These are phyloP conservation scores for Citrullus mucosospermus DNA, from an alignment of 306 rosid genomes.

Conservation along the genomic window DNA sequence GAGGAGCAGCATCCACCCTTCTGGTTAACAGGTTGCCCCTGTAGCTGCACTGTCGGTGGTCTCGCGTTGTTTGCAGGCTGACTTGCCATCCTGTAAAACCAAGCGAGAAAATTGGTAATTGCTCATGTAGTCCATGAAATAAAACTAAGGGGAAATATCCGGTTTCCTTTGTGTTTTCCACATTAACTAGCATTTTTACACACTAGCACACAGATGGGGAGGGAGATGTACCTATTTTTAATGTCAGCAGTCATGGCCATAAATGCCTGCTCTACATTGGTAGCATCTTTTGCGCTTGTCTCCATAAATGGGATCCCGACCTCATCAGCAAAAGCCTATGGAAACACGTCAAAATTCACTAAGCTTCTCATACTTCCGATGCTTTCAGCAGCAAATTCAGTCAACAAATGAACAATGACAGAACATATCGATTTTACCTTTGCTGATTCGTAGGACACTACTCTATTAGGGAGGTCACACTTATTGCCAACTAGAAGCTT, in stretches of 20 bases:
- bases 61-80: slow-evolving; percentile 38
- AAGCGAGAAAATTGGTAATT: not conserved
- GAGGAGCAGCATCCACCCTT: slow-evolving; percentile 54
- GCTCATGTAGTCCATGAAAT: not conserved
- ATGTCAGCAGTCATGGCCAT: slow-evolving; percentile 50
- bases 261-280: slow-evolving; percentile 43
- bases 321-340: slow-evolving; percentile 42
- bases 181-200: not conserved
- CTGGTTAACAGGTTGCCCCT: slow-evolving; percentile 48
- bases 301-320: slow-evolving; percentile 47
- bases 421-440: slow-evolving; percentile 21
- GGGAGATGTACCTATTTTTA: slow-evolving; percentile 23
- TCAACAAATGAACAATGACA: not conserved
- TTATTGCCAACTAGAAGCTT: slow-evolving; percentile 50
- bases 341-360: not conserved
- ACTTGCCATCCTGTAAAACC: slow-evolving; percentile 36
- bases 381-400: not conserved
- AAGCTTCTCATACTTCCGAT: not conserved
- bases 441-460: slow-evolving; percentile 37
- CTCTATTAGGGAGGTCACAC: slow-evolving; percentile 22
- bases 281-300: slow-evolving; percentile 41
- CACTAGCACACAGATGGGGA: not conserved
- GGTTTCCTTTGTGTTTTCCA: not conserved
- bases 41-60: slow-evolving; percentile 45
- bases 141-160: not conserved